Conservation (phyloP, 257 asterid genomes). For the Mentha longifolia region DNA sequence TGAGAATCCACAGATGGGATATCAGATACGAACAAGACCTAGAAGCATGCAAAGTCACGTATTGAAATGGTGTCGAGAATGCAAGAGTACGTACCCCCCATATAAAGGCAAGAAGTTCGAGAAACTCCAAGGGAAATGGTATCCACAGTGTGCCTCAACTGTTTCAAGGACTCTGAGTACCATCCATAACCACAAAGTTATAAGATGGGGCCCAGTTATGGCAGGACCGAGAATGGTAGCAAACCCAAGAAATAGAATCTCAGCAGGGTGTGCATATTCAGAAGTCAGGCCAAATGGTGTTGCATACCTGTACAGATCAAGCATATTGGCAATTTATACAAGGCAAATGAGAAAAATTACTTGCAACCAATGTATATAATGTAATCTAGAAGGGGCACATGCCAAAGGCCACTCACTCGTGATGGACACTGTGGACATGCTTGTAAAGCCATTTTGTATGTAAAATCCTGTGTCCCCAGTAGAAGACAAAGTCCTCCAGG, state of each 20-base stretch:
- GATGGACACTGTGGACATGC: conserved; percentile 99
- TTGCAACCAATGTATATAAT: conserved; percentile 1
- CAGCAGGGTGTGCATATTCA: conserved; percentile 99
- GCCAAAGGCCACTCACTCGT: conserved; percentile 68
- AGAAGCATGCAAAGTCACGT: conserved; percentile 13
- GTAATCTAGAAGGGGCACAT: conserved; percentile 24
- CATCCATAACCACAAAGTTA: conserved; percentile 98
- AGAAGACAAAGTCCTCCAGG: conserved; percentile 92
- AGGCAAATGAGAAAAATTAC: conserved; percentile 16
- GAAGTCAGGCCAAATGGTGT: conserved; percentile 99
- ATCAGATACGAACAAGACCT: conserved; percentile 33
- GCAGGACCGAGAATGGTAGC: conserved; percentile 98
- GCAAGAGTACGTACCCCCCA: conserved; percentile 76
- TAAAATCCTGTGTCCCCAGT: conserved; percentile 95
- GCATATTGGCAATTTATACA: conserved; percentile 16
- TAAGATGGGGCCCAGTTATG: conserved; percentile 95
- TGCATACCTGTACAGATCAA: conserved; percentile 70
- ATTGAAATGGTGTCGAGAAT: conserved; percentile 2
- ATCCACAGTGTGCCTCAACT: conserved; percentile 98
- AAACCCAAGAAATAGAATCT: conserved; percentile 94
- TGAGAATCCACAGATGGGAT: conserved; percentile 42
- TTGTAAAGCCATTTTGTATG: conserved; percentile 99
- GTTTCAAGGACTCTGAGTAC: conserved; percentile 95
- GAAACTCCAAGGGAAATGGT: conserved; percentile 95
- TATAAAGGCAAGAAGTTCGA: conserved; percentile 93